These are phyloP conservation scores for Begonia masoniana DNA, from an alignment of 306 rosid species.

Conservation along the genomic window DNA sequence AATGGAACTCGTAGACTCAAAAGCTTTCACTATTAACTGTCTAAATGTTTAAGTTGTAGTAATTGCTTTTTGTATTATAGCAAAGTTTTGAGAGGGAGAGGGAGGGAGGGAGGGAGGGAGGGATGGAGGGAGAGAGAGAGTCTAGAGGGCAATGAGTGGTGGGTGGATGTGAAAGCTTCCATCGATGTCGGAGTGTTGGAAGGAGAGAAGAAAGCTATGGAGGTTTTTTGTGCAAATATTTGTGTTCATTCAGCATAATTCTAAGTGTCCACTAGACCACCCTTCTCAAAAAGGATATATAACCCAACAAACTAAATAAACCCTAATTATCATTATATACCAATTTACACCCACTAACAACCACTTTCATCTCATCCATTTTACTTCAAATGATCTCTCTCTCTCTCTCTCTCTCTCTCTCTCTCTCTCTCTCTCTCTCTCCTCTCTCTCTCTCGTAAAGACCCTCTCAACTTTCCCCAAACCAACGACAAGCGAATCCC, in stretches of 20 bases:
- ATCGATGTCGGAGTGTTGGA: conserved; percentile 26
- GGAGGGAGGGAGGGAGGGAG: neutral
- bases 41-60: too few relatives aligned
- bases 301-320: neutral
- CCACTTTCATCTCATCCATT: conserved; percentile 12
- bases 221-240: neutral
- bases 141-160: conserved; percentile 28
- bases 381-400: conserved; percentile 15
- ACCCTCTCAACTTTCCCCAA: too few relatives aligned
- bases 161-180: conserved; percentile 26
- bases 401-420: conserved; percentile 7
- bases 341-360: neutral
- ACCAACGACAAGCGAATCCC: too few relatives aligned
- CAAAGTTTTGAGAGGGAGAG: too few relatives aligned
- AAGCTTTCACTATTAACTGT: too few relatives aligned
- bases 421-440: too few relatives aligned
- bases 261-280: conserved; percentile 21
- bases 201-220: conserved; percentile 4
- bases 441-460: too few relatives aligned
- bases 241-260: neutral
- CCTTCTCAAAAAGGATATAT: conserved; percentile 6
- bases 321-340: too few relatives aligned
- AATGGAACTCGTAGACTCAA: too few relatives aligned
- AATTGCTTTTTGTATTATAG: too few relatives aligned
- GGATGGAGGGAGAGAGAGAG: conserved; percentile 4